Evolutionary conservation across 148 eudicot species (phyloP), one percentile per base, ranked within the genome.

Genomic region (Linanthus parryae): DNA sequence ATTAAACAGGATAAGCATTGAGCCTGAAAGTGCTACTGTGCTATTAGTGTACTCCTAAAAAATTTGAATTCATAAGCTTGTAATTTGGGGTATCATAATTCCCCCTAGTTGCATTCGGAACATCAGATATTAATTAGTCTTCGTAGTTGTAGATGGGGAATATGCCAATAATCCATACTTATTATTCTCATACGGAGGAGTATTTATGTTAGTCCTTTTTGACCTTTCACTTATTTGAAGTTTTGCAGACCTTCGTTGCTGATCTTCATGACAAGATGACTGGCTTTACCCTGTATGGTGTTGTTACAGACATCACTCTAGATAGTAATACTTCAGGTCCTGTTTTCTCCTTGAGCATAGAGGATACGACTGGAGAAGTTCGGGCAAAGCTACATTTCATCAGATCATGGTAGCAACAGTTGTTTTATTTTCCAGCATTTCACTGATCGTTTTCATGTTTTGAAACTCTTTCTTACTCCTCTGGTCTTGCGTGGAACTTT

Each of bases 201-300:
- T n/a, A n/a, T n/a, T n/a, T n/a, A n/a, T n/a, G n/a, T n/a, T n/a
- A n/a, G n/a, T n/a, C n/a, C n/a, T n/a, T n/a, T n/a, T 59, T 63
- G 30, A 63, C 43, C 45, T 72, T 41, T 66, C 82, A 74, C 71
- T 70, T 49, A 68, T 57, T 56, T 74, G 69, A 73, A 80, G 73
- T 83, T 55, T 60, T 83, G 84, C 98, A 91, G 98, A 72, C 75
- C 57, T 76, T 69, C 51, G 74, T 92, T 26, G 28, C 41, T 30
- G 90, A 84, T 77, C 83, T 92, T 53, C 85, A 66, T 49, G 90
- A 87, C 73, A 92, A 92, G 85, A 92, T 87, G 96, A 84, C 81
- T 52, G 77, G 94, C 41, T 53, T 92, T 64, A 79, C 94, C 81
- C 71, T 92, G 57, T 92, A 83, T 54, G 98, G 88, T 56, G 72